A percentile compares a stretch with the other conserved stretches of the same genome.
These are phyloP conservation scores for Blastocystis sp. DNA, from an alignment of 352 stramenopile species.

Conservation along the genomic window DNA sequence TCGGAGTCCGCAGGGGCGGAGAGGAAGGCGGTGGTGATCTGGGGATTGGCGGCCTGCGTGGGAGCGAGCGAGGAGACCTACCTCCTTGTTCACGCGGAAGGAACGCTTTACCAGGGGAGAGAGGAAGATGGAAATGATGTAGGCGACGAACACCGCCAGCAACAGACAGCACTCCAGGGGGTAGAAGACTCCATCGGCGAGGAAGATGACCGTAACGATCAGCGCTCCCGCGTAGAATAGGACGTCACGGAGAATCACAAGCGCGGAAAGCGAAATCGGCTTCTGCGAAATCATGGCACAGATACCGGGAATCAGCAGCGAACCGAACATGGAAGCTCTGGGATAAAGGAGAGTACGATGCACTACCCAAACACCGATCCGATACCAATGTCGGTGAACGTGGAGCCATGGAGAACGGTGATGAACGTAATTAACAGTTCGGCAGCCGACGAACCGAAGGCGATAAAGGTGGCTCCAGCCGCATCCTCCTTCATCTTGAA, in stretches of 20 bases:
- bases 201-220: neutral
- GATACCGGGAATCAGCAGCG: conserved; percentile 21
- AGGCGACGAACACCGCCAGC: conserved; percentile 5
- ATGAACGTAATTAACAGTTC: conserved; percentile 43
- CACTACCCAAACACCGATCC: conserved; percentile 43
- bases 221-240: neutral
- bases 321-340: neutral
- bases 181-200: neutral
- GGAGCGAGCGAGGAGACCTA: neutral
- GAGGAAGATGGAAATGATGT: neutral
- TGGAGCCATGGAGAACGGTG: neutral
- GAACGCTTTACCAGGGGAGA: neutral
- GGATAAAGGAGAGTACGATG: neutral
- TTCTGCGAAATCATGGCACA: conserved; percentile 3
- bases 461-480: conserved; percentile 31
- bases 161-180: neutral
- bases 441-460: conserved; percentile 25
- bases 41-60: neutral
- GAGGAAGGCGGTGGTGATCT: neutral
- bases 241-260: neutral
- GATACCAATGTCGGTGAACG: conserved; percentile 25
- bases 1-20: neutral
- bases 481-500: conserved; percentile 54
- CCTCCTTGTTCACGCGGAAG: neutral
- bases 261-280: neutral